These are phyloP conservation scores for Coemansia sp. DNA, from an alignment of 192 early-diverging fungal species.

Conservation along the genomic window DNA sequence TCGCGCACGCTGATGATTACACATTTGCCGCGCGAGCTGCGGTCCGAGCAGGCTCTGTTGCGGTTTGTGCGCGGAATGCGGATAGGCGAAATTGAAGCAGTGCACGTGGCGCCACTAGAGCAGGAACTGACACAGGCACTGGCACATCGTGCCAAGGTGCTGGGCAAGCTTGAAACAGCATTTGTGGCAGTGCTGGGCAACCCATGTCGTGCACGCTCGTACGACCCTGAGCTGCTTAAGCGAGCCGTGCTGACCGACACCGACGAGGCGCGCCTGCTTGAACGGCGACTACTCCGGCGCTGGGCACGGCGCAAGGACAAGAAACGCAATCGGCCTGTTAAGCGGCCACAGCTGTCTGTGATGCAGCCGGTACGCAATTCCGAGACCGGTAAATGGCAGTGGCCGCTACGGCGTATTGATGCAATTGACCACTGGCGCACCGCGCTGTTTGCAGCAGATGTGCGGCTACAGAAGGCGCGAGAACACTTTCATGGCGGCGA, in stretches of 20 bases:
- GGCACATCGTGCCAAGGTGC: conserved; percentile 28
- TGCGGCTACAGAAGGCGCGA: conserved; percentile 41
- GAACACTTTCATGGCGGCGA: conserved; percentile 6
- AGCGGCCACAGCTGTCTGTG: conserved; percentile 10
- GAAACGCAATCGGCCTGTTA: conserved; percentile 1
- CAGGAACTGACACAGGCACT: conserved; percentile 56
- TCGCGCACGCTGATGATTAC: conserved; percentile 69
- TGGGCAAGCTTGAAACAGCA: conserved; percentile 56
- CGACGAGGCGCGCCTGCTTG: conserved; percentile 30
- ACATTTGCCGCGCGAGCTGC: conserved; percentile 61
- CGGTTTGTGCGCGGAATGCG: conserved; percentile 61
- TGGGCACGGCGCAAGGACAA: conserved; percentile 23
- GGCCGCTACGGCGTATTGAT: conserved; percentile 51
- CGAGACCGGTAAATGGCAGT: conserved; percentile 4
- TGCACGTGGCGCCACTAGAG: conserved; percentile 59
- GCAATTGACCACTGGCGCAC: conserved; percentile 62
- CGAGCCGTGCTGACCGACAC: conserved; percentile 30
- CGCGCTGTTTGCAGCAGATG: conserved; percentile 56
- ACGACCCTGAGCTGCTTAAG: conserved; percentile 57
- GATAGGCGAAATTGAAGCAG: conserved; percentile 61
- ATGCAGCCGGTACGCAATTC: background rate
- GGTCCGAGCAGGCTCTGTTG: conserved; percentile 51
- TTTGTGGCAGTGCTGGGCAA: conserved; percentile 65
- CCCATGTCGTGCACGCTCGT: conserved; percentile 61
- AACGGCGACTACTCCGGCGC: conserved; percentile 27